A percentile compares a stretch with the other conserved stretches of the same genome.
phyloP scores from a whole-genome alignment of 2,329 filamentous ascomycete species.

The Claviceps quebecensis region DNA sequence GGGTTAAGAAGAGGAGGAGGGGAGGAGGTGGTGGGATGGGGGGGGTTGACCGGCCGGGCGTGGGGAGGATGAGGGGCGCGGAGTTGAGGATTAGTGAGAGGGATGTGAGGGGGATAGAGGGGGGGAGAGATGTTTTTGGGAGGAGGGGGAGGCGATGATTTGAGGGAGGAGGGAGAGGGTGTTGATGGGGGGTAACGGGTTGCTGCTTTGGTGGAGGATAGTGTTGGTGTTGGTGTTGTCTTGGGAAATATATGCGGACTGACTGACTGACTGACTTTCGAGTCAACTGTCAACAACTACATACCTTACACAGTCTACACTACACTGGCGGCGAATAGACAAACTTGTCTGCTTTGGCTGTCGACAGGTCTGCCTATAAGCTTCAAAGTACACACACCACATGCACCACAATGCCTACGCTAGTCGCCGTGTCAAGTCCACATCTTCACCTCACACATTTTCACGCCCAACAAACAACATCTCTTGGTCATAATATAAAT shows the following conservation, averaged over 20 bases:
- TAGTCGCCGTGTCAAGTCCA: background rate
- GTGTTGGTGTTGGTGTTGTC: no score
- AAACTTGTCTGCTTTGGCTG: no score
- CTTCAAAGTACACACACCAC: no score
- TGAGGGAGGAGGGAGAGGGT: constrained; percentile 6
- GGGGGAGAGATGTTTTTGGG: constrained; percentile 29
- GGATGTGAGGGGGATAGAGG: constrained; percentile 61
- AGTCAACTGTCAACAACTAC: no score
- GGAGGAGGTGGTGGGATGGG: constrained; percentile 40
- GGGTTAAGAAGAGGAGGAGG: constrained; percentile 23
- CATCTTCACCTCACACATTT: background rate
- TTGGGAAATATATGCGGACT: no score
- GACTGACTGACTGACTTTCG: no score
- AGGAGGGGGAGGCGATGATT: constrained; percentile 22
- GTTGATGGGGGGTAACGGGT: background rate
- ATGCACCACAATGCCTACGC: no score
- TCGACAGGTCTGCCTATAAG: no score
- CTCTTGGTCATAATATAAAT: constrained; percentile 9
- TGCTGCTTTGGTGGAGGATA: no score
- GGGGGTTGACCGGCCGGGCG: constrained; percentile 60
- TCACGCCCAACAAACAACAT: background rate
- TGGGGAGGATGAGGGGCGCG: constrained; percentile 70
- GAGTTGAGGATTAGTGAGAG: constrained; percentile 64
- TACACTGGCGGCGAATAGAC: no score
- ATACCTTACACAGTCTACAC: no score